Evolutionary conservation across 1,139 yeast genomes (phyloP).

Genomic region (Nakaseomyces nivariensis): DNA sequence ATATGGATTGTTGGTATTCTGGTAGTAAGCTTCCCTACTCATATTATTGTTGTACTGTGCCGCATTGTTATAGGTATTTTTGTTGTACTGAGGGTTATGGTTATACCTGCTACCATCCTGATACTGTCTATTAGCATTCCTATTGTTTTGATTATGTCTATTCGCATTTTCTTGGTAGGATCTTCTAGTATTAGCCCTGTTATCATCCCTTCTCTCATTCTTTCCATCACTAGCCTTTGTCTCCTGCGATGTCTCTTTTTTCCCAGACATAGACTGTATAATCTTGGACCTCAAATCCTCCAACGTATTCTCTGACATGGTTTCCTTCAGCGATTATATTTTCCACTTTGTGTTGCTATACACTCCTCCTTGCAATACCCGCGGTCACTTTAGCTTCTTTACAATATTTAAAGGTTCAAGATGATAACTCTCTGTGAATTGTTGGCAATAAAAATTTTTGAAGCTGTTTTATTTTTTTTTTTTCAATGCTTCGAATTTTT

Average conservation of each 20-base stretch:
- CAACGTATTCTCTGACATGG: conserved; percentile 22
- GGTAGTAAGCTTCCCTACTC: neutral
- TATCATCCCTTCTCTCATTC: neutral
- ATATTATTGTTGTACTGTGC: conserved; percentile 2
- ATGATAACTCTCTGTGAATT: too few relatives aligned
- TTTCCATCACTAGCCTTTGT: neutral
- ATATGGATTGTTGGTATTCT: neutral
- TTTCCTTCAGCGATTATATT: neutral
- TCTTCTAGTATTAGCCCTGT: too few relatives aligned
- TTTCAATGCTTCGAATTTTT: neutral
- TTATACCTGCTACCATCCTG: neutral
- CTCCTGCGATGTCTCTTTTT: neutral
- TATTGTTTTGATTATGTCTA: too few relatives aligned
- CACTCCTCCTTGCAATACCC: too few relatives aligned
- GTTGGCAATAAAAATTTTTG: too few relatives aligned
- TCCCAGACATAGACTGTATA: conserved; percentile 19
- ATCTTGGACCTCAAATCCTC: conserved; percentile 24
- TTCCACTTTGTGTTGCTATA: too few relatives aligned
- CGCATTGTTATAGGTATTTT: neutral
- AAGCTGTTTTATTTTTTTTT: too few relatives aligned
- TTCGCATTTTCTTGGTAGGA: too few relatives aligned
- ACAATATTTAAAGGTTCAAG: neutral
- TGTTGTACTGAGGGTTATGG: neutral
- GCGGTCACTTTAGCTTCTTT: neutral
- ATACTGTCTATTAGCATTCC: neutral